phyloP scores from a whole-genome alignment of 352 stramenopile species.

The Globisporangium iwayamae region DNA sequence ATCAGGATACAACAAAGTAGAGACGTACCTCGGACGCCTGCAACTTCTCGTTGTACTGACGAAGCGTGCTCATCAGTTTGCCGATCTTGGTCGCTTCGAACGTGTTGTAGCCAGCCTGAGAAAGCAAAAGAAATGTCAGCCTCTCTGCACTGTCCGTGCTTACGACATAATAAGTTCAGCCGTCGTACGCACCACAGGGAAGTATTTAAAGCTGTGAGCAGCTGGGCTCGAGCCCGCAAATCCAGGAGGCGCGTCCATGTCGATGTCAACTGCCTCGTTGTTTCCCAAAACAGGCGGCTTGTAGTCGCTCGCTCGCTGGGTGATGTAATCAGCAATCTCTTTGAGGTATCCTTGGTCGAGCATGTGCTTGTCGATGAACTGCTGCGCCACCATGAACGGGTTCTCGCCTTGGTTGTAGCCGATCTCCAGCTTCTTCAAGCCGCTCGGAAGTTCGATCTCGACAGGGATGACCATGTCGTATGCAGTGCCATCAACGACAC shows the following conservation, averaged over 20 bases:
- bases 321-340: conserved; percentile 96
- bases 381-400: conserved; percentile 93
- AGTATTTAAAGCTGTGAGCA: conserved; percentile 49
- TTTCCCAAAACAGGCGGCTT: conserved; percentile 62
- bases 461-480: conserved; percentile 97
- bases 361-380: conserved; percentile 96
- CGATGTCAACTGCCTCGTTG: conserved; percentile 19
- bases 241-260: conserved; percentile 4
- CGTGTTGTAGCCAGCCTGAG: conserved; percentile 81
- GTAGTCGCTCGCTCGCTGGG: conserved; percentile 85
- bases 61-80: conserved; percentile 90
- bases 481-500: conserved; percentile 88
- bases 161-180: conserved; percentile 14
- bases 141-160: conserved; percentile 15
- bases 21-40: conserved; percentile 34
- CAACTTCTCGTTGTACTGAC: conserved; percentile 87
- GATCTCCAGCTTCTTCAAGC: conserved; percentile 93
- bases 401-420: conserved; percentile 98
- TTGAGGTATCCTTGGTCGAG: conserved; percentile 92
- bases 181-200: conserved; percentile 42
- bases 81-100: conserved; percentile 92
- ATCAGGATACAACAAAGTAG: conserved; percentile 34
- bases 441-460: conserved; percentile 93
- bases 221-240: conserved; percentile 8
- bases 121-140: conserved; percentile 19